Conservation (phyloP, 805 yeast species). For the Myxozyma geophila region DNA sequence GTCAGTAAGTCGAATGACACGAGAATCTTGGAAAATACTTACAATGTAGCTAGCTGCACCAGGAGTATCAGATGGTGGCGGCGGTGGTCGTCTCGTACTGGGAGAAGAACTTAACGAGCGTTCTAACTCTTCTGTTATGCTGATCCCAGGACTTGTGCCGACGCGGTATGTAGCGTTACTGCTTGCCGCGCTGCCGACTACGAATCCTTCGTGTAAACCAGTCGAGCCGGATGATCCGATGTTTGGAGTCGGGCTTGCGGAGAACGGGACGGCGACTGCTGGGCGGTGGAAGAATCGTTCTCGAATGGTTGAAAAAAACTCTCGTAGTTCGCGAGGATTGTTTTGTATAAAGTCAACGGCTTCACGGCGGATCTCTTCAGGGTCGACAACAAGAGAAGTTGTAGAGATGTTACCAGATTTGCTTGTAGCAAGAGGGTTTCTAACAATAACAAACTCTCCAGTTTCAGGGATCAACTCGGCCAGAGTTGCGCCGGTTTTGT, state of each 20-base stretch:
- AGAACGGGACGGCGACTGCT: slow-evolving; percentile 35
- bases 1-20: not conserved
- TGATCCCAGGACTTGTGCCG: slow-evolving; percentile 12
- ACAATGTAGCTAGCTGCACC: slow-evolving; percentile 32
- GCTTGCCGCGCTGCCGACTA: slow-evolving; percentile 16
- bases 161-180: slow-evolving; percentile 8
- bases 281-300: slow-evolving; percentile 29
- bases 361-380: slow-evolving; percentile 29
- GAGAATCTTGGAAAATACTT: not conserved
- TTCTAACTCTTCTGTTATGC: slow-evolving; percentile 11
- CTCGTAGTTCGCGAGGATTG: slow-evolving; percentile 18
- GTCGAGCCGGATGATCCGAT: slow-evolving; percentile 8
- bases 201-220: slow-evolving; percentile 6
- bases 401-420: slow-evolving; percentile 6
- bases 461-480: slow-evolving; percentile 48
- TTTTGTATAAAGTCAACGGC: slow-evolving; percentile 31
- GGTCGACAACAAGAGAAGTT: slow-evolving; percentile 13
- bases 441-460: slow-evolving; percentile 32
- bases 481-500: slow-evolving; percentile 83
- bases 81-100: slow-evolving; percentile 25
- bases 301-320: slow-evolving; percentile 24
- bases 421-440: slow-evolving; percentile 31
- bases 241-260: slow-evolving; percentile 30
- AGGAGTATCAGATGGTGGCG: slow-evolving; percentile 35
- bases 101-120: slow-evolving; percentile 28